These are phyloP conservation scores for Starmera dryadoides DNA, from an alignment of 805 yeast genomes.

Conservation along the genomic window DNA sequence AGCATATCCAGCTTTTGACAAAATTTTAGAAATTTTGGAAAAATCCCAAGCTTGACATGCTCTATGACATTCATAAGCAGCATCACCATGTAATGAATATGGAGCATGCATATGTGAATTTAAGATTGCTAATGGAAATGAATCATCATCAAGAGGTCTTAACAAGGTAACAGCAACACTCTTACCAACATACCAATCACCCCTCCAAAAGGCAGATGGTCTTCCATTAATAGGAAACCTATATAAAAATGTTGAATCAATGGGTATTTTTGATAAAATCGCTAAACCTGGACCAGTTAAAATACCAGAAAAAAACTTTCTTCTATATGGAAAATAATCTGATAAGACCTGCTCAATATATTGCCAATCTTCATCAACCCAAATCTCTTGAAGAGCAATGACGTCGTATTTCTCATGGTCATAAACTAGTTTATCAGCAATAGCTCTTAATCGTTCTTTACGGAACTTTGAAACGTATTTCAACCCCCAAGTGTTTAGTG, in stretches of 20 bases:
- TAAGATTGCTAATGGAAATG: conserved; percentile 63
- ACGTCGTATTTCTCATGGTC: conserved; percentile 56
- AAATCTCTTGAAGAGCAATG: conserved; percentile 89
- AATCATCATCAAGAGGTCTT: conserved; percentile 37
- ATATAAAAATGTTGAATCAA: conserved; percentile 68
- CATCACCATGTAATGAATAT: conserved; percentile 74
- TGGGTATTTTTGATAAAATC: conserved; percentile 76
- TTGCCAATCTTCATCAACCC: conserved; percentile 84
- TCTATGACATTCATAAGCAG: conserved; percentile 83
- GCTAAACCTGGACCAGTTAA: conserved; percentile 92
- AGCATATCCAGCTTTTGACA: conserved; percentile 70
- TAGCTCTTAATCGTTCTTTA: conserved; percentile 56
- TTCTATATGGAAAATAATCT: conserved; percentile 48
- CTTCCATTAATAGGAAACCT: conserved; percentile 91
- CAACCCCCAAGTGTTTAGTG: conserved; percentile 86
- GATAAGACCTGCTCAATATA: conserved; percentile 42
- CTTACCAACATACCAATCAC: conserved; percentile 97
- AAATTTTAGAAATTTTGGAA: conserved; percentile 52
- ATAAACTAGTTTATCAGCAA: conserved; percentile 55
- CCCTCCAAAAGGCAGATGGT: conserved; percentile 87
- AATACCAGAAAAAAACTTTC: conserved; percentile 78
- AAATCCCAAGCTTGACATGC: conserved; percentile 97
- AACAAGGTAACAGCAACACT: conserved; percentile 71
- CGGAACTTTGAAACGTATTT: conserved; percentile 75
- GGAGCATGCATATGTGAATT: conserved; percentile 99